Base-by-base conservation (phyloP, 371 early-diverging fungal species). In the Modicella reniformis region DNA sequence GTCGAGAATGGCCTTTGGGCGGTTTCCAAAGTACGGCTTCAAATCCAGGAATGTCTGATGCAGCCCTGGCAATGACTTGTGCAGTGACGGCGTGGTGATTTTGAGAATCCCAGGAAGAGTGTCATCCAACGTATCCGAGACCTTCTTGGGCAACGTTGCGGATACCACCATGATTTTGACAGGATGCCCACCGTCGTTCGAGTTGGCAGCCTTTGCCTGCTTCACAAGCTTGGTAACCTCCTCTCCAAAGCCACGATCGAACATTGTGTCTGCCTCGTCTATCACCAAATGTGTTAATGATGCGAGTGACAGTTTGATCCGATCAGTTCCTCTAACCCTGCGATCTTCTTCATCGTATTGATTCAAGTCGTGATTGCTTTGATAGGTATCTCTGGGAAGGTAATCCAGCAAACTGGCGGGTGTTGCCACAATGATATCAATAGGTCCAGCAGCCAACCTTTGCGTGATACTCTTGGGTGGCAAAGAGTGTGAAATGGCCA, bases 201-300 rank as follows among this genome's bases (percentile, higher is more conserved):
- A 28, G 33, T 47, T 41, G 5, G 65, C 68, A n/a, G 52, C 59
- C 65, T 80, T 72, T 33, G 82, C 60, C 15, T 72, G 63, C n/a
- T 72, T 62, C 9, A 90, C 75, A 55, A 92, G 82, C 23, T 72
- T 61, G 33, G 65, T 59, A 30, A 89, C 83, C 48, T 94, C 94
- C 2, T 88, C 84, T 32, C 86, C 89, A 82, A 95, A 95, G 28
- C 92, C 91, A 26, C 86, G 85, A 81, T 94, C 95, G 82, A 96
- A 92, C 82, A 97, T 80, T 0, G 96, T 92, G 81, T 97, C 98
- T 0, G 96, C 96, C 84, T 97, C 98, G 74, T 97, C 98, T 21
- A 96, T 87, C 6, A 95, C 91, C 28, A 97, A 62, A 55, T 88
- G 86, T 3, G 81, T 77, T 10, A 90, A 73, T 17, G 89, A 86